These are phyloP conservation scores for Nyctanthes arbortristis DNA, from an alignment of 257 asterid genomes.

Conservation along the genomic window DNA sequence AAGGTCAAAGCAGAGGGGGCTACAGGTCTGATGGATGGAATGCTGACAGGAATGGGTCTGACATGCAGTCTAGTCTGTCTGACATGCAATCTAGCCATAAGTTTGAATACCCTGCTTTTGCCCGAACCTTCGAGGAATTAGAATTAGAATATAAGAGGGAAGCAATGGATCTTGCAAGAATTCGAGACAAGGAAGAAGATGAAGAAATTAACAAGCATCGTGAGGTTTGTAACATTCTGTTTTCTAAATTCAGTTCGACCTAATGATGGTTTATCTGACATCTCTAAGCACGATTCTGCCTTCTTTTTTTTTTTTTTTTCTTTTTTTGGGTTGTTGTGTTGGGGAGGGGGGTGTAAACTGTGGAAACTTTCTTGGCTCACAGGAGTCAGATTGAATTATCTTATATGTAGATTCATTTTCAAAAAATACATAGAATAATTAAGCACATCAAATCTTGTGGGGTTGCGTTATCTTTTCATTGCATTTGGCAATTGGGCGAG, in stretches of 20 bases:
- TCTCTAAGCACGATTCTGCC: too few species aligned
- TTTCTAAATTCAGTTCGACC: neutral
- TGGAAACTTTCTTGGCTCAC: too few species aligned
- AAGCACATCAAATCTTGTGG: neutral
- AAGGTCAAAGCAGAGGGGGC: constrained; percentile 67
- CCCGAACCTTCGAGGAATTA: constrained; percentile 71
- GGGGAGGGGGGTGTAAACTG: too few species aligned
- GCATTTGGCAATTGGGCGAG: constrained; percentile 9
- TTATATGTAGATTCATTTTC: too few species aligned
- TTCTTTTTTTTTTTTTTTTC: too few species aligned
- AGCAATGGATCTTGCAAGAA: constrained; percentile 79
- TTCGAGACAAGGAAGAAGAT: constrained; percentile 95
- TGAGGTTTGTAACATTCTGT: constrained; percentile 57
- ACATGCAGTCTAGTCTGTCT: constrained; percentile 49
- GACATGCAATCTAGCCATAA: constrained; percentile 48
- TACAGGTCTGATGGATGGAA: constrained; percentile 69
- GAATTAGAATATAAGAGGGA: constrained; percentile 75
- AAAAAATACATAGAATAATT: neutral
- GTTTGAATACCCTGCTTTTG: constrained; percentile 54
- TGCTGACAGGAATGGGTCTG: constrained; percentile 61
- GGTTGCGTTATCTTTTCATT: constrained; percentile 7
- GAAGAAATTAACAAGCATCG: constrained; percentile 87
- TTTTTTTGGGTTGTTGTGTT: too few species aligned
- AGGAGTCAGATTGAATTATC: too few species aligned
- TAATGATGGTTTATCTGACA: constrained; percentile 7